Evolutionary conservation across 352 stramenopile species (phyloP), one percentile per base, ranked within the genome.

Genomic region (Phytophthora fragariaefolia): DNA sequence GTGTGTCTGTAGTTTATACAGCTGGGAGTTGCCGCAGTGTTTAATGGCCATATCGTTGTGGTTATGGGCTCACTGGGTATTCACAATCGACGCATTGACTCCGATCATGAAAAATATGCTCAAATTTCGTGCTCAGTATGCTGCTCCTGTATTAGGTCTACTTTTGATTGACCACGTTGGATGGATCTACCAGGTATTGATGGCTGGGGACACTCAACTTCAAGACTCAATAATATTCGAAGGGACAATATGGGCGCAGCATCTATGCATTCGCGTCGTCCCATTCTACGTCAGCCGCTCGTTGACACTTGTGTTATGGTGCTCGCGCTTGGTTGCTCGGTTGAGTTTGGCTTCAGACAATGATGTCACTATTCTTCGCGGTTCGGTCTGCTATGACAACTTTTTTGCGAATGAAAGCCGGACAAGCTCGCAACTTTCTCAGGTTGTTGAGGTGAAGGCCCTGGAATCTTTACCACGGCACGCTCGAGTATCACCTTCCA

Each of bases 1-100:
- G 6, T 72, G 61, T 12, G 42, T 82, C 1, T 75, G 69, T 23
- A 47, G 61, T 4, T 46, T 83, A 24, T 59, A 49, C 58, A 24
- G 17, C 58, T 71, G 63, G 63, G 43, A 57, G 17, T 3, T 12
- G 2, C 22, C 57, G 0, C 38, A 57, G 6, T 61, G 67, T 26
- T 20, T 56, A 7, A 56, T 76, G 42, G 60, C 55, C 5, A 20
- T 57, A 2, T 67, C 58, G 6, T 62, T 48, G 48, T 76, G 17
- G 57, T 18, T 54, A 23, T 81, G 62, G 69, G 69, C 76, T 28
- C 58, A 64, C 22, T 79, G 66, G 63, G 40, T 64, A 7, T 48
- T 73, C 8, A 79, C 50, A 17, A 50, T 82, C 10, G 74, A 77
- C 42, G 69, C 69, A 4, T 65, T 77, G 27, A 75, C 74, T 17